Conservation (phyloP, 768 basidiomycete genomes). For the Mycena kentingensis region DNA sequence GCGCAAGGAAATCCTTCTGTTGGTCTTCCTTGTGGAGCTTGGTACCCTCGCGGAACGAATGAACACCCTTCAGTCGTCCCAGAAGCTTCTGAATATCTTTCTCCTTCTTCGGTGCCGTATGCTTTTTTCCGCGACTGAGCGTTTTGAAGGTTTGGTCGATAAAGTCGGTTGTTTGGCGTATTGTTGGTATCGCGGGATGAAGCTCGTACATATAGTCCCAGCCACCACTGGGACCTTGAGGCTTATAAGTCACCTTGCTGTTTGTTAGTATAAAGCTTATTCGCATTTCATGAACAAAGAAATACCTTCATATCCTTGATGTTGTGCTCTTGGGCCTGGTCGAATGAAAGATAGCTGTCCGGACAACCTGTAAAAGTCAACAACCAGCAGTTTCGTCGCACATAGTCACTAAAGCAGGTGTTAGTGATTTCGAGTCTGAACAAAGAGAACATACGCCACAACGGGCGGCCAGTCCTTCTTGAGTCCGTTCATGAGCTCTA, state of each 20-base stretch:
- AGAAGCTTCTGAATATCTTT: background rate
- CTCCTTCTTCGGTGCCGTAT: constrained; percentile 16
- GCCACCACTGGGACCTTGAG: constrained; percentile 34
- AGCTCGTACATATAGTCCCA: constrained; percentile 36
- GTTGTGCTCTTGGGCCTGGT: constrained; percentile 34
- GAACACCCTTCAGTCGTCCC: background rate
- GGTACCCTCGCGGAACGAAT: background rate
- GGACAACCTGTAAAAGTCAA: constrained; percentile 1
- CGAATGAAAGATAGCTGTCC: constrained; percentile 6
- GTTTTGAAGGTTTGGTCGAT: constrained; percentile 33
- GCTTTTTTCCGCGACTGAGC: constrained; percentile 26
- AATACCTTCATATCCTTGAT: constrained; percentile 39
- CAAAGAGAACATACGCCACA: constrained; percentile 17
- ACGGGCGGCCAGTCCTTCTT: constrained; percentile 28
- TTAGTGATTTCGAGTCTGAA: too few relatives aligned
- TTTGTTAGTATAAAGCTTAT: background rate
- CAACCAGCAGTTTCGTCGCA: constrained; percentile 13
- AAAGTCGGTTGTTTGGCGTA: constrained; percentile 25
- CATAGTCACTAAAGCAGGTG: background rate
- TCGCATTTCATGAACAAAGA: background rate
- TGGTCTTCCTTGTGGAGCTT: too few relatives aligned
- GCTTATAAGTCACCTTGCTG: constrained; percentile 32
- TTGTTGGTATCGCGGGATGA: constrained; percentile 35
- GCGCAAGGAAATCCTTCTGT: background rate
- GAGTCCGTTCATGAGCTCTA: constrained; percentile 29